These are phyloP conservation scores for Closterium sp. DNA, from an alignment of 139 green algal genomes.

Conservation along the genomic window DNA sequence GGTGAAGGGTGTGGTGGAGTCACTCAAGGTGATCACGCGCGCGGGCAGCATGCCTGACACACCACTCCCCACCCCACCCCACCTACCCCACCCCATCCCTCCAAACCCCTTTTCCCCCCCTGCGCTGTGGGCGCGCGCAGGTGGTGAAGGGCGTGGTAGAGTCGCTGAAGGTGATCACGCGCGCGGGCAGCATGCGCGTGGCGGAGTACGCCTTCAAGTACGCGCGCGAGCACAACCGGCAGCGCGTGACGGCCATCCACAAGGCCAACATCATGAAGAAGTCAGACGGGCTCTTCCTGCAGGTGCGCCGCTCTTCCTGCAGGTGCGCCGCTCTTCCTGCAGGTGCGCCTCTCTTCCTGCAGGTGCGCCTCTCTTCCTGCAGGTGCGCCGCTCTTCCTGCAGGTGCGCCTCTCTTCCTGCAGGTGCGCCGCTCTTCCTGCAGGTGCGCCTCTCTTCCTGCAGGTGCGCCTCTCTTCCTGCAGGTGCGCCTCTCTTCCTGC, in stretches of 20 bases:
- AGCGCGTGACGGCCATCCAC: constrained; percentile 79
- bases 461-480: too few relatives aligned
- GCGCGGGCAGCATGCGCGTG: constrained; percentile 75
- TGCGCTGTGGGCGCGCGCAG: background rate
- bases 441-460: too few relatives aligned
- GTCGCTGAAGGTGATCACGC: constrained; percentile 91
- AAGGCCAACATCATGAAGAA: constrained; percentile 99
- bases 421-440: too few relatives aligned
- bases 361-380: too few relatives aligned
- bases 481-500: too few relatives aligned
- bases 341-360: too few relatives aligned
- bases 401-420: too few relatives aligned
- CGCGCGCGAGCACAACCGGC: constrained; percentile 73
- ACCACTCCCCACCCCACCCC: background rate
- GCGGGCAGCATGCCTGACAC: constrained; percentile 61
- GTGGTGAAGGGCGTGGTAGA: constrained; percentile 88
- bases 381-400: too few relatives aligned
- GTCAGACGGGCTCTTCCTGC: constrained; percentile 85
- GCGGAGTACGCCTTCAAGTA: constrained; percentile 93
- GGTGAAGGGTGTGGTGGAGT: constrained; percentile 89
- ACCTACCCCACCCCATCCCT: too few relatives aligned
- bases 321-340: background rate
- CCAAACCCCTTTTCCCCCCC: too few relatives aligned
- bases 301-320: constrained; percentile 26
- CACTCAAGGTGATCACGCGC: constrained; percentile 90